These are phyloP conservation scores for Allium fistulosum DNA, from an alignment of 106 monocot species.

Conservation along the genomic window DNA sequence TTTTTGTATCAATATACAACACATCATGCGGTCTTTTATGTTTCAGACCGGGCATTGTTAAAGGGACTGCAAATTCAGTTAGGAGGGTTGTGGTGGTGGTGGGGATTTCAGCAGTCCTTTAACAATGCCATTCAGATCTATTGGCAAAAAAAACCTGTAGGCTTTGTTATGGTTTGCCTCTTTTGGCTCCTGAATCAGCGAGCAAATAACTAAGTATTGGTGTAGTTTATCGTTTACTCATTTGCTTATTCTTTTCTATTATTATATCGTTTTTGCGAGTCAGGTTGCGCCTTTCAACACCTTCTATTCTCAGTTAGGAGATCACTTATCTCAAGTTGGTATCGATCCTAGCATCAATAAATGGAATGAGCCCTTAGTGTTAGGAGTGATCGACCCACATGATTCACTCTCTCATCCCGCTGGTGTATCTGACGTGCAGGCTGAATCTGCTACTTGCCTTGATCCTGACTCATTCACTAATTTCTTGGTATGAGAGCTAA, in stretches of 20 bases:
- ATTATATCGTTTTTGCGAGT: neutral
- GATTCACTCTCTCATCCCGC: conserved; percentile 89
- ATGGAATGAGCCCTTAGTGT: conserved; percentile 85
- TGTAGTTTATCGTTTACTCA: neutral
- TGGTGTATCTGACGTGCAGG: conserved; percentile 81
- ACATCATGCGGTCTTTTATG: no score
- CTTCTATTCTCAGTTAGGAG: conserved; percentile 64
- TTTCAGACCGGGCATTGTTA: no score
- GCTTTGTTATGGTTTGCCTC: no score
- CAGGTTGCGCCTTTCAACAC: conserved; percentile 97
- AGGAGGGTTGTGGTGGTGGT: no score
- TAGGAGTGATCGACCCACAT: conserved; percentile 91
- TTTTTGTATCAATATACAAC: no score
- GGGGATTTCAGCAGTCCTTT: no score
- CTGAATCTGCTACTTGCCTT: conserved; percentile 76
- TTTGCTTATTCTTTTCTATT: neutral
- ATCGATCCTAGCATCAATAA: conserved; percentile 52
- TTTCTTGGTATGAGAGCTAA: conserved; percentile 53
- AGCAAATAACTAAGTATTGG: neutral
- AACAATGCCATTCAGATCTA: no score
- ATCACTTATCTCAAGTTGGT: conserved; percentile 71
- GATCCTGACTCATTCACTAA: conserved; percentile 85
- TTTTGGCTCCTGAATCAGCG: neutral
- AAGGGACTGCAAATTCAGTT: no score
- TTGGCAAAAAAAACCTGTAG: no score